phyloP scores from a whole-genome alignment of 164 flowering plant genomes.

The Cinnamomum chago region DNA sequence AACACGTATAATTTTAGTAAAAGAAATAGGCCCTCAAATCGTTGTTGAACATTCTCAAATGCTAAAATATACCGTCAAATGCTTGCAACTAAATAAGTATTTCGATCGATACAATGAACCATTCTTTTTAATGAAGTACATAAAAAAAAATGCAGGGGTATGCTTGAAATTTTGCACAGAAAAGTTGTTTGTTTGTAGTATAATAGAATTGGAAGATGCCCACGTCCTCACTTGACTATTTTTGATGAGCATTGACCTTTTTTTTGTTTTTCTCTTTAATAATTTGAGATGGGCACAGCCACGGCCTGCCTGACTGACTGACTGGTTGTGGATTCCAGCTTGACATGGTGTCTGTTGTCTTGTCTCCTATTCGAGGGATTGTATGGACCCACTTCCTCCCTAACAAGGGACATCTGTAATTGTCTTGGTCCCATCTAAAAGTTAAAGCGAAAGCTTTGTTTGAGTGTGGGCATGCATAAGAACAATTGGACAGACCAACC shows the following conservation, averaged over 20 bases:
- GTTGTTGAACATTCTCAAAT: too few relatives aligned
- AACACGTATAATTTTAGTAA: too few relatives aligned
- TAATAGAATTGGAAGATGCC: too few relatives aligned
- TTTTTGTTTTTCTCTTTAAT: not conserved
- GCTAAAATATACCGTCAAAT: too few relatives aligned
- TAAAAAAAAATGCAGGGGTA: not conserved
- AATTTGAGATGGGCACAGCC: not conserved
- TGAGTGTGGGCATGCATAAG: constrained; percentile 12
- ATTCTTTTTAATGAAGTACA: too few relatives aligned
- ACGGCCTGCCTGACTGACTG: not conserved
- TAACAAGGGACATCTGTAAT: not conserved
- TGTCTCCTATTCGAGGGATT: not conserved
- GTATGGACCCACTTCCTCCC: not conserved
- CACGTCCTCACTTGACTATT: too few relatives aligned
- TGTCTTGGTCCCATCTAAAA: not conserved
- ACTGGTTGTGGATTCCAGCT: constrained; percentile 12
- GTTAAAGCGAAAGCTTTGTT: not conserved
- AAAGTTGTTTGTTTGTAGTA: constrained; percentile 1
- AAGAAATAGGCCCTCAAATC: too few relatives aligned
- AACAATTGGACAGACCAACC: constrained; percentile 1
- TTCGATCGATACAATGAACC: too few relatives aligned
- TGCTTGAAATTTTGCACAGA: not conserved
- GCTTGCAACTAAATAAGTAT: too few relatives aligned
- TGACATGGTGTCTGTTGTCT: not conserved
- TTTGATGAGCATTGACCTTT: not conserved